Conservation (phyloP, 805 yeast genomes). For the Candida endomychidarum region DNA sequence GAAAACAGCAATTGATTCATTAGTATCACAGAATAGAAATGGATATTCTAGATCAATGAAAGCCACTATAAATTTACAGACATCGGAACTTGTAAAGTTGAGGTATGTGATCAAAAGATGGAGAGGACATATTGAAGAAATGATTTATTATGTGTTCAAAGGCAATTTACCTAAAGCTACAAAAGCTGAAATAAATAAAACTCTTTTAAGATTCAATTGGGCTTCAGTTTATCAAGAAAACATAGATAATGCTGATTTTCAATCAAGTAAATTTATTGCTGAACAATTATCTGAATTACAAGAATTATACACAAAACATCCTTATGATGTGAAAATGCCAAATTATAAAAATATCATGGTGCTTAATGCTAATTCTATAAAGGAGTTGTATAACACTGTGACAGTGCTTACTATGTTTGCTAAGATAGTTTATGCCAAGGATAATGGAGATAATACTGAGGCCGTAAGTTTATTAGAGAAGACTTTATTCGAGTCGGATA, state of each 20-base stretch:
- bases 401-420: slow-evolving; percentile 69
- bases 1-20: slow-evolving; percentile 25
- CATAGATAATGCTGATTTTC: slow-evolving; percentile 29
- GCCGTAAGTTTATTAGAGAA: slow-evolving; percentile 45
- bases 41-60: slow-evolving; percentile 23
- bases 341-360: slow-evolving; percentile 63
- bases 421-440: slow-evolving; percentile 40
- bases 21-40: slow-evolving; percentile 19
- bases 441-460: slow-evolving; percentile 29
- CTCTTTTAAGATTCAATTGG: slow-evolving; percentile 29
- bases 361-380: slow-evolving; percentile 49
- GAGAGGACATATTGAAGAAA: slow-evolving; percentile 25
- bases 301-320: slow-evolving; percentile 11
- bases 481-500: too few species aligned
- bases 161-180: not conserved
- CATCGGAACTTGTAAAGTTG: slow-evolving; percentile 38
- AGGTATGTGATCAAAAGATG: slow-evolving; percentile 49
- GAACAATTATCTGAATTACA: slow-evolving; percentile 21
- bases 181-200: not conserved
- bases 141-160: slow-evolving; percentile 1
- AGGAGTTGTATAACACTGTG: slow-evolving; percentile 66
- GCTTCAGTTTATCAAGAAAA: slow-evolving; percentile 28
- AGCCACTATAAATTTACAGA: slow-evolving; percentile 31
- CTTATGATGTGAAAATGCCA: slow-evolving; percentile 41
- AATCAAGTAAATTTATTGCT: slow-evolving; percentile 28